Evolutionary conservation across 2,329 filamentous ascomycete genomes (phyloP), one percentile per base, ranked within the genome.

Genomic region (Scortechinia acanthostroma): DNA sequence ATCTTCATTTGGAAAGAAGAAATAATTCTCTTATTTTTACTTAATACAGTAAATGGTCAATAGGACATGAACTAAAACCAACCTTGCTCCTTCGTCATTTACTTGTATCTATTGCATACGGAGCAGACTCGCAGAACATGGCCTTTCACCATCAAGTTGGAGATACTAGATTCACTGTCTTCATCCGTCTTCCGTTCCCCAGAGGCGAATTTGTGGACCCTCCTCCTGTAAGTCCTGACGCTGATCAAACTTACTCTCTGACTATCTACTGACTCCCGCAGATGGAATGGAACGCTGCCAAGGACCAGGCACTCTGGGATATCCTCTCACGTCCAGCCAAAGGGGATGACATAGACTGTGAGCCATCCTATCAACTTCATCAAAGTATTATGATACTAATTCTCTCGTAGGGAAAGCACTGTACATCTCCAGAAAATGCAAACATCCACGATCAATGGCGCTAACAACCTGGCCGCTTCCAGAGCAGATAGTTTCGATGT

Each of bases 241-340:
- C 6, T n/a, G 25, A n/a, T 21, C 45, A 49, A 21, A 44, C 28
- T 46, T n/a, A n/a, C n/a, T n/a, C n/a, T n/a, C n/a, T 19, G 21
- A 40, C 5, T 19, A 15, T 5, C 5, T 20, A 28, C 28, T 17
- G 23, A 16, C 43, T 46, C 22, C 14, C 23, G n/a, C 49, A 79
- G 76, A 70, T 80, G 40, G 72, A 80, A 51, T 86, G 81, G 81
- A 73, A 79, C 59, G 68, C 73, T 2, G 63, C 69, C 6, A 85
- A 83, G 56, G 81, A 86, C 54, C 72, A 73, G 45, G 71, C 74
- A 21, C 58, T 86, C 23, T 85, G 81, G 81, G 79, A 82, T 56
- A 65, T 83, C 25, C 74, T 85, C 21, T 83, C 79, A 3, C 73
- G 74, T 45, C 72, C 74, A 21, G 72, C 76, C 3, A 79, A 77